Evolutionary conservation across 257 asterid species (phyloP).

Genomic region (Solanum pimpinellifolium): DNA sequence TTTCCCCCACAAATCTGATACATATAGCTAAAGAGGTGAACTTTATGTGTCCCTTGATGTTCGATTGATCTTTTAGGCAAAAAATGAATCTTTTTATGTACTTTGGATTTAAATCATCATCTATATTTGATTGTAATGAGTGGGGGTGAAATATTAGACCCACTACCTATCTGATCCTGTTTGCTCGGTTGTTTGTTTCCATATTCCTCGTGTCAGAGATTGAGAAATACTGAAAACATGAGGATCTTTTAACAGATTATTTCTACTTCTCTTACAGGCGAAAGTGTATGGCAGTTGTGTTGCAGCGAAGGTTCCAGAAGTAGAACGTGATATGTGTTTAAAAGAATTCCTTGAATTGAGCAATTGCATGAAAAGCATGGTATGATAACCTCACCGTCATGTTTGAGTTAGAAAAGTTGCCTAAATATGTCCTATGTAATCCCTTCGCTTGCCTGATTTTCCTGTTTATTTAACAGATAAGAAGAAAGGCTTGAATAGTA

Average conservation of each 20-base stretch:
- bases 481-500: slow-evolving; percentile 41
- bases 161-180: not conserved
- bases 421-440: not conserved
- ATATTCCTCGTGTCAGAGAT: not conserved
- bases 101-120: not conserved
- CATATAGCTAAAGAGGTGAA: not conserved
- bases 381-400: slow-evolving; percentile 10
- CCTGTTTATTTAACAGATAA: slow-evolving; percentile 34
- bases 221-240: not conserved
- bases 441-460: not conserved
- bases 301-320: slow-evolving; percentile 69
- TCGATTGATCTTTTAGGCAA: not conserved
- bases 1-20: not conserved
- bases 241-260: not conserved
- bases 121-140: not conserved
- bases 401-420: not conserved
- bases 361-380: slow-evolving; percentile 80
- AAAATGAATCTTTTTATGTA: not conserved
- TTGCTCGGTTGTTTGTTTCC: not conserved
- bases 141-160: not conserved
- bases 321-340: slow-evolving; percentile 72
- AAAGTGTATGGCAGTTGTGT: slow-evolving; percentile 80
- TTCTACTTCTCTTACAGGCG: slow-evolving; percentile 27
- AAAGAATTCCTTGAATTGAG: slow-evolving; percentile 64
- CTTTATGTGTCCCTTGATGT: not conserved